Percentiles rank a stretch among this genome's conserved stretches.
phyloP scores from a whole-genome alignment of 257 asterid species.

The Parsonsia alboflavescens region DNA sequence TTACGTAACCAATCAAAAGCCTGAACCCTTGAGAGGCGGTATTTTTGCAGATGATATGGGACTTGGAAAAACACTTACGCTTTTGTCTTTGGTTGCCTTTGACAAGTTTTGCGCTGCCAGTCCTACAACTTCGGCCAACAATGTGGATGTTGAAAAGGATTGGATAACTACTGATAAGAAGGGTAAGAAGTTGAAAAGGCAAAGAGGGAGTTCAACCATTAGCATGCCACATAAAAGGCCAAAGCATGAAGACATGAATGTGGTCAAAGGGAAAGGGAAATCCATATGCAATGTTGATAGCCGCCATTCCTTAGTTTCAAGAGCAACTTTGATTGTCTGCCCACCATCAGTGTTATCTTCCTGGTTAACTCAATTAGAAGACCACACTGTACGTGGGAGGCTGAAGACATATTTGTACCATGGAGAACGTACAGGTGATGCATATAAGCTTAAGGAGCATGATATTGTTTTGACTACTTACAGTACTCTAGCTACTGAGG shows the following conservation, averaged over 20 bases:
- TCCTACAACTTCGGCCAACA: constrained; percentile 20
- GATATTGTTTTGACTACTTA: constrained; percentile 80
- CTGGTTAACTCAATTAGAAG: constrained; percentile 69
- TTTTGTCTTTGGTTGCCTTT: constrained; percentile 69
- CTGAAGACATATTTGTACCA: constrained; percentile 65
- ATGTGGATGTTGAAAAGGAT: constrained; percentile 24
- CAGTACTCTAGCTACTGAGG: constrained; percentile 54
- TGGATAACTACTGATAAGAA: constrained; percentile 27
- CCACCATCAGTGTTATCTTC: constrained; percentile 74
- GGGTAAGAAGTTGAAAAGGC: constrained; percentile 33
- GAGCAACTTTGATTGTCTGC: constrained; percentile 62
- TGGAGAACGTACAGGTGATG: constrained; percentile 64
- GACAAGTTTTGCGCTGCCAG: constrained; percentile 38
- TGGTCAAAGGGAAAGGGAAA: constrained; percentile 17
- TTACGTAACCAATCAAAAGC: constrained; percentile 44
- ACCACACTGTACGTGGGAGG: constrained; percentile 56
- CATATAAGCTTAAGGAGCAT: constrained; percentile 45
- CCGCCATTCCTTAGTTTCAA: constrained; percentile 9
- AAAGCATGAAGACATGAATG: constrained; percentile 18
- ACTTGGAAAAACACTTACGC: constrained; percentile 74
- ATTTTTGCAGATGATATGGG: constrained; percentile 96
- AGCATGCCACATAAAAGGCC: constrained; percentile 23
- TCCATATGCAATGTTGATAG: constrained; percentile 11
- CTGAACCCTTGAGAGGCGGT: constrained; percentile 77
- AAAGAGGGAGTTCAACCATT: constrained; percentile 26